Base-by-base conservation (phyloP, 2,329 filamentous ascomycete species). In the Bipolaris zeicola region DNA sequence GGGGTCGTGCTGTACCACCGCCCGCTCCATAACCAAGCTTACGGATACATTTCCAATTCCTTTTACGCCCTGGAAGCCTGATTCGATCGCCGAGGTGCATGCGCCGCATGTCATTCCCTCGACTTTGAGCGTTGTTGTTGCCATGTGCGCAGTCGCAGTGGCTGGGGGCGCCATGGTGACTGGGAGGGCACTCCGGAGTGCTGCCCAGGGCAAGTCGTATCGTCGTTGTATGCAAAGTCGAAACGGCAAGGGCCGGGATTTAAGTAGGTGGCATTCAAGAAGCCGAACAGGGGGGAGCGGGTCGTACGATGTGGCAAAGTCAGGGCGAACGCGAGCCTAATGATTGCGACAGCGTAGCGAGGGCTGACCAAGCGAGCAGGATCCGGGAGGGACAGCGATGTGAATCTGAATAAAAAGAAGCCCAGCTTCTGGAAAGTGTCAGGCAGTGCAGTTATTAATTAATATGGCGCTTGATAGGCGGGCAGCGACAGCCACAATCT, bases 11-110 rank as follows among this genome's bases (percentile, higher is more conserved):
- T 93, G 89, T 34, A 98, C 83, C 39, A 98, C 93, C n/a, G 94
- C 95, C 58, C 94, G 87, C 77, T 96, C 93, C 87, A 97, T 96
- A 53, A 97, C 90, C 67, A 99, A 81, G 74, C 92, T 96, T 68
- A 99, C 90, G 8, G 92, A 96, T 57, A 98, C 92, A 66, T 84
- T 92, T 61, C 89, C 90, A 8, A 95, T 87, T 52, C 95, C 94
- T 37, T 89, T 82, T 5, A 96, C 84, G 64, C 85, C 86, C 69
- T 91, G 89, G 79, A 99, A 96, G 64, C 90, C 95, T 57, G 89
- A 86, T 82, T 98, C 94, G 66, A 99, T 89, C n/a, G 95, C 89
- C 42, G 93, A 96, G 26, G 94, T 97, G 76, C 95, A 99, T 66
- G 94, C 89, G 72, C 94, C 93, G 79, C 95, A 99, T 63, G 83